Evolutionary conservation across 2,329 filamentous ascomycete species (phyloP).

Genomic region (Trichoderma sp.): DNA sequence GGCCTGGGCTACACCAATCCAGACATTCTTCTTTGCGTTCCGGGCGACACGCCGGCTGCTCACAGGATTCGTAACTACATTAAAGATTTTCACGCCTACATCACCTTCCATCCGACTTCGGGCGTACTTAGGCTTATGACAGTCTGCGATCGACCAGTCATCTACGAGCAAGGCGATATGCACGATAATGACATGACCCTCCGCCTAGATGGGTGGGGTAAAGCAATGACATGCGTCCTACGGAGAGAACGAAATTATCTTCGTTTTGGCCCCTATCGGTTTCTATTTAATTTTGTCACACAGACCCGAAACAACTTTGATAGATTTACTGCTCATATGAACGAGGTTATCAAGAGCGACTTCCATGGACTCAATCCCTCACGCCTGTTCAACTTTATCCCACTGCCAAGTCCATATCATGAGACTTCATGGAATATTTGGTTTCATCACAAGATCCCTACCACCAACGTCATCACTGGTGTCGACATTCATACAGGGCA

Average conservation of each 20-base stretch:
- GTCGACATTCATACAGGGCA: neutral
- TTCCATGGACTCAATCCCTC: neutral
- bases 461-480: neutral
- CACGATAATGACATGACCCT: neutral
- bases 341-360: neutral
- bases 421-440: neutral
- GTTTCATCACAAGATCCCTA: neutral
- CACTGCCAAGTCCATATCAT: neutral
- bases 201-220: neutral
- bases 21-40: neutral
- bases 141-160: neutral
- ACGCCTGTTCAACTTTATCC: neutral
- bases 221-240: neutral
- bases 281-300: neutral
- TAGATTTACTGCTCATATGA: neutral
- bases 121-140: neutral
- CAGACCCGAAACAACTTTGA: neutral
- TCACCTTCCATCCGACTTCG: neutral
- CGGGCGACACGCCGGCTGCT: neutral
- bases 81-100: neutral
- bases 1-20: neutral
- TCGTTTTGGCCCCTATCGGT: neutral
- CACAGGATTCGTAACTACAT: neutral
- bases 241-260: neutral
- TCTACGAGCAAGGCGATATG: constrained; percentile 1